Conservation (phyloP, 2,329 filamentous ascomycete species). For the Thermoascus crustaceus region DNA sequence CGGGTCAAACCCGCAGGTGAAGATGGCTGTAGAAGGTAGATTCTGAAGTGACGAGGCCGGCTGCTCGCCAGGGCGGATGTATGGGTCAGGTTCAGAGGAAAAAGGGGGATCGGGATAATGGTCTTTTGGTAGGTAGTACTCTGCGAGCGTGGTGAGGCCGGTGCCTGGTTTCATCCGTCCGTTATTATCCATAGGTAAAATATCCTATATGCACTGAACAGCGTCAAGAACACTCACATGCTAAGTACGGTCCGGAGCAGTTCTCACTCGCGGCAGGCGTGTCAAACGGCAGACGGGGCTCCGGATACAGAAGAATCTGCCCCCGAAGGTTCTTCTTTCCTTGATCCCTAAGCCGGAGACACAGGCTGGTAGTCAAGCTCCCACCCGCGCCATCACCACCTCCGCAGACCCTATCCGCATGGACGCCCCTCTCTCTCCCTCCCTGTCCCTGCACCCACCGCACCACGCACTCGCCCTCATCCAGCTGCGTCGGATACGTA, state of each 20-base stretch:
- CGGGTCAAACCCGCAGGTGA: slow-evolving; percentile 26
- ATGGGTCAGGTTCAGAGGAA: slow-evolving; percentile 17
- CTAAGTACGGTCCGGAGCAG: slow-evolving; percentile 26
- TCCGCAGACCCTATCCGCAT: slow-evolving; percentile 19
- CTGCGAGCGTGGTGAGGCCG: slow-evolving; percentile 27
- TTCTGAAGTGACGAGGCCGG: slow-evolving; percentile 13
- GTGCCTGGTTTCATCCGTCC: no score
- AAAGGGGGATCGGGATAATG: slow-evolving; percentile 7
- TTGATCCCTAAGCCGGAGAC: slow-evolving; percentile 20
- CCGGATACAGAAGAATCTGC: slow-evolving; percentile 29
- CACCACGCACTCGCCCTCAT: slow-evolving; percentile 26
- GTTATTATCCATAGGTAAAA: no score
- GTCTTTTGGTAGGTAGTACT: slow-evolving; percentile 20
- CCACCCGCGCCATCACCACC: slow-evolving; percentile 30
- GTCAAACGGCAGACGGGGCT: slow-evolving; percentile 25
- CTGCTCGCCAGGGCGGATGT: slow-evolving; percentile 26
- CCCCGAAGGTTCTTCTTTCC: slow-evolving; percentile 17
- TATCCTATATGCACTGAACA: no score
- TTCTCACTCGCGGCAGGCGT: slow-evolving; percentile 26
- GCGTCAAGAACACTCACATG: no score
- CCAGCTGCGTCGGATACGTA: slow-evolving; percentile 23
- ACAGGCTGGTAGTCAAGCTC: slow-evolving; percentile 28
- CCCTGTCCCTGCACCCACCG: slow-evolving; percentile 18
- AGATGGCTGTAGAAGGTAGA: slow-evolving; percentile 19
- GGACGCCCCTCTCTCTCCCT: slow-evolving; percentile 18